These are phyloP conservation scores for Trichoderma polysporum DNA, from an alignment of 2,329 filamentous ascomycete species.

Conservation along the genomic window DNA sequence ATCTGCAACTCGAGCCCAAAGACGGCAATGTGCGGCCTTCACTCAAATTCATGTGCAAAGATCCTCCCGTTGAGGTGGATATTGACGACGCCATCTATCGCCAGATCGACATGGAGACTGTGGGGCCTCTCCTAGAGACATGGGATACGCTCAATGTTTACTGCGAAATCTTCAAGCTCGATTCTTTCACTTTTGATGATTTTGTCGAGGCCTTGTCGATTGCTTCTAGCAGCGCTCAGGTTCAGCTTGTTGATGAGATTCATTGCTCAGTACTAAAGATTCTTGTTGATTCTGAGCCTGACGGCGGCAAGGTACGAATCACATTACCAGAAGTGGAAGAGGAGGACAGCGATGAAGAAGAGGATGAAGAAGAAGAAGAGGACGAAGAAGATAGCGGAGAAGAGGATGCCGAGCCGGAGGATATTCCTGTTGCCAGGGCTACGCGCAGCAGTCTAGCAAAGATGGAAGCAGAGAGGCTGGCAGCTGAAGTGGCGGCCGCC, in stretches of 20 bases:
- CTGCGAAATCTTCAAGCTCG: conserved; percentile 87
- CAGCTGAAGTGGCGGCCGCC: conserved; percentile 57
- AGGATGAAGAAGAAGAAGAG: conserved; percentile 50
- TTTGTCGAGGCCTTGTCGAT: conserved; percentile 85
- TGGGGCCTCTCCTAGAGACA: conserved; percentile 82
- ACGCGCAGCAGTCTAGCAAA: conserved; percentile 86
- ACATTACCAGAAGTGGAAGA: conserved; percentile 72
- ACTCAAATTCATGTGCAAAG: conserved; percentile 73
- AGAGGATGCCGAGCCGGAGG: conserved; percentile 69
- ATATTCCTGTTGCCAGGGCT: conserved; percentile 65
- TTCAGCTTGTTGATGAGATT: conserved; percentile 84
- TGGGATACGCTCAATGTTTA: conserved; percentile 99
- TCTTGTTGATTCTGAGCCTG: conserved; percentile 71
- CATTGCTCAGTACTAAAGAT: conserved; percentile 90
- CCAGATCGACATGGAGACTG: conserved; percentile 75
- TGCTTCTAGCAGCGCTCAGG: conserved; percentile 69
- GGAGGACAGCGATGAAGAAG: conserved; percentile 66
- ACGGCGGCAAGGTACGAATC: conserved; percentile 77
- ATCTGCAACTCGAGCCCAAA: conserved; percentile 75
- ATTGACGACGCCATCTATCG: conserved; percentile 31
- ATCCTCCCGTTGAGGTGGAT: conserved; percentile 54
- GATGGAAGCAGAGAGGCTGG: conserved; percentile 68
- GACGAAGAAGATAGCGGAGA: conserved; percentile 48
- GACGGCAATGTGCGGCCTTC: conserved; percentile 67
- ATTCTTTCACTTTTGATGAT: conserved; percentile 98